A percentile compares a stretch with the other conserved stretches of the same genome.
phyloP scores from a whole-genome alignment of 2,329 filamentous ascomycete genomes.

The Aspergillus fischeri region DNA sequence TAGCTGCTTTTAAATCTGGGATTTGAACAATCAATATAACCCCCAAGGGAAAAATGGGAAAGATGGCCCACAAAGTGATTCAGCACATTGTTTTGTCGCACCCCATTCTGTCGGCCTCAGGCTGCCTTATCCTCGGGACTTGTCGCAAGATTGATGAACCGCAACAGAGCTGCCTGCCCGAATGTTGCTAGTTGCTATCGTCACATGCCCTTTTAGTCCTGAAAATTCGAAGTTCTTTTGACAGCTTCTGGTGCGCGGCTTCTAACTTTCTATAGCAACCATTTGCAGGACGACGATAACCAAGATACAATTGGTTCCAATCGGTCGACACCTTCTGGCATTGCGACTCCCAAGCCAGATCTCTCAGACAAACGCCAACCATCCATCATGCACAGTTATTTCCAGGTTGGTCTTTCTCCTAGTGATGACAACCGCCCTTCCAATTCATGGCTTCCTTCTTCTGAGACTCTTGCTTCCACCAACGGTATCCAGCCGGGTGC shows the following conservation, averaged over 20 bases:
- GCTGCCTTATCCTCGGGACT: too few species aligned
- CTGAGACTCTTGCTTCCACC: constrained; percentile 23
- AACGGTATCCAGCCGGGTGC: constrained; percentile 22
- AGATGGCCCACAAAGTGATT: too few species aligned
- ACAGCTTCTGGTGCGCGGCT: neutral
- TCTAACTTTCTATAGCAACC: constrained; percentile 17
- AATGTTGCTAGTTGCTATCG: too few species aligned
- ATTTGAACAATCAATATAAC: neutral
- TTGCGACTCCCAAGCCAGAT: constrained; percentile 91
- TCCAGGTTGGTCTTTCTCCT: constrained; percentile 96
- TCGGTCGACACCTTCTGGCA: constrained; percentile 82
- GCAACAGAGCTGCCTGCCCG: too few species aligned
- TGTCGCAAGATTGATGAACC: too few species aligned
- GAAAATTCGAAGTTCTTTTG: too few species aligned
- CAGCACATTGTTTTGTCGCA: too few species aligned
- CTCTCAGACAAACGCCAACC: constrained; percentile 91
- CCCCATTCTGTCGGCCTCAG: too few species aligned
- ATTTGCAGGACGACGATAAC: constrained; percentile 37
- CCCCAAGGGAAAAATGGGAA: neutral
- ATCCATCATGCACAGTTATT: constrained; percentile 91
- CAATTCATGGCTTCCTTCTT: constrained; percentile 37
- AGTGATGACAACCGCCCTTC: constrained; percentile 59
- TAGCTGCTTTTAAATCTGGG: neutral
- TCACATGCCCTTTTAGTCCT: neutral
- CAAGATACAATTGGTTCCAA: constrained; percentile 58